phyloP scores from a whole-genome alignment of 129 eudicot species.

The Calendula officinalis region DNA sequence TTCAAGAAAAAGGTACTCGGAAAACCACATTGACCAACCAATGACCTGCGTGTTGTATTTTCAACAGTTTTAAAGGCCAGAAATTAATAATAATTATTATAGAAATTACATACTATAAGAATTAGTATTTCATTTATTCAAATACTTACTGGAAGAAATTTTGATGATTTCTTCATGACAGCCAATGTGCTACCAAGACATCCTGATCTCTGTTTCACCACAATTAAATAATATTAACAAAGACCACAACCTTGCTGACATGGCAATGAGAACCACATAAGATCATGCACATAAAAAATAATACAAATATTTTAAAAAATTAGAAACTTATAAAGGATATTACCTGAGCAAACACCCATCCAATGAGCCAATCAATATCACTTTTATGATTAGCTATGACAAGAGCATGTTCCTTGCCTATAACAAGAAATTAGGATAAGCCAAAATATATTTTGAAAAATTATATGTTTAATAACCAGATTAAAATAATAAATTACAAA shows the following conservation, averaged over 20 bases:
- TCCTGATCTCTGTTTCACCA: conserved; percentile 77
- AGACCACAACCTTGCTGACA: conserved; percentile 12
- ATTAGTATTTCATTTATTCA: conserved; percentile 3
- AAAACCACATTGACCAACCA: conserved; percentile 99
- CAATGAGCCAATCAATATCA: conserved; percentile 99
- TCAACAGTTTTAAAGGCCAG: too few species aligned
- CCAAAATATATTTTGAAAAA: conserved; percentile 6
- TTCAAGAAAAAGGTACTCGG: conserved; percentile 94
- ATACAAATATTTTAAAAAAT: too few species aligned
- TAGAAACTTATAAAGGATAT: background rate
- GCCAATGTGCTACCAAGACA: conserved; percentile 94
- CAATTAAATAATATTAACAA: conserved; percentile 19
- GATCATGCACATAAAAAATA: background rate
- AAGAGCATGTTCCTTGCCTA: conserved; percentile 94
- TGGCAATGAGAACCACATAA: conserved; percentile 10
- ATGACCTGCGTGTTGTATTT: conserved; percentile 72
- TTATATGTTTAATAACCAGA: background rate
- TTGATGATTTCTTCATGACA: conserved; percentile 95
- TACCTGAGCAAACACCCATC: conserved; percentile 98
- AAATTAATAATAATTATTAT: background rate
- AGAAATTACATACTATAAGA: background rate
- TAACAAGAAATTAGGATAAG: conserved; percentile 19
- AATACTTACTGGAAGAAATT: conserved; percentile 87
- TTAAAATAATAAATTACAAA: conserved; percentile 12
- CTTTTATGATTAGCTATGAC: conserved; percentile 84